Conservation (phyloP, 495 filamentous ascomycete genomes). For the Massariosphaeria phaeospora region DNA sequence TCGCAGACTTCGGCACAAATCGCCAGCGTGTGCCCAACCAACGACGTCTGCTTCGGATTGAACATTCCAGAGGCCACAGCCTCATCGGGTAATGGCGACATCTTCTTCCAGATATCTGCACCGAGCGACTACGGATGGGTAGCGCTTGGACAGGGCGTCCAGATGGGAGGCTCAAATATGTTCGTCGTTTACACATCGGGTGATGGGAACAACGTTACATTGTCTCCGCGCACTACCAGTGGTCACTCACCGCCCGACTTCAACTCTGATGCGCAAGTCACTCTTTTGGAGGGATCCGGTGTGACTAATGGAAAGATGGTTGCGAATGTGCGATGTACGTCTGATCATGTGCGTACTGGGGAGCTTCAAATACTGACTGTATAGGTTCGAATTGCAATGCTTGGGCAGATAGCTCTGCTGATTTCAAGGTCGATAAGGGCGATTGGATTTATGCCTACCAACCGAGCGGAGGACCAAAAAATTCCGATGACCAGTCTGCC, state of each 20-base stretch:
- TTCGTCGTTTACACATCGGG: slow-evolving; percentile 41
- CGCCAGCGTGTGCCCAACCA: slow-evolving; percentile 24
- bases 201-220: slow-evolving; percentile 39
- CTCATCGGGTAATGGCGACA: slow-evolving; percentile 38
- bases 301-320: slow-evolving; percentile 39
- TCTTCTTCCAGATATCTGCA: slow-evolving; percentile 41
- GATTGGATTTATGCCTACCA: slow-evolving; percentile 66
- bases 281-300: slow-evolving; percentile 39
- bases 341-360: neutral
- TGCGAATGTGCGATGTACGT: slow-evolving; percentile 42
- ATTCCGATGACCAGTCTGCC: slow-evolving; percentile 47
- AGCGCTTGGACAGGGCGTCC: slow-evolving; percentile 39
- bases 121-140: slow-evolving; percentile 40
- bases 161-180: slow-evolving; percentile 39
- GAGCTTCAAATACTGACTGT: neutral
- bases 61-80: slow-evolving; percentile 39
- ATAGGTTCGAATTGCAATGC: slow-evolving; percentile 53
- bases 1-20: slow-evolving; percentile 28
- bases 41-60: slow-evolving; percentile 38
- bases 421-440: slow-evolving; percentile 44
- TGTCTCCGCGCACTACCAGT: slow-evolving; percentile 37
- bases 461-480: slow-evolving; percentile 50
- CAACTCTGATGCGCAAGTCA: slow-evolving; percentile 33
- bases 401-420: slow-evolving; percentile 51
- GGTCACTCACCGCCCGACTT: slow-evolving; percentile 33